Conservation (phyloP, 257 asterid genomes). For the Plantago ovata region DNA sequence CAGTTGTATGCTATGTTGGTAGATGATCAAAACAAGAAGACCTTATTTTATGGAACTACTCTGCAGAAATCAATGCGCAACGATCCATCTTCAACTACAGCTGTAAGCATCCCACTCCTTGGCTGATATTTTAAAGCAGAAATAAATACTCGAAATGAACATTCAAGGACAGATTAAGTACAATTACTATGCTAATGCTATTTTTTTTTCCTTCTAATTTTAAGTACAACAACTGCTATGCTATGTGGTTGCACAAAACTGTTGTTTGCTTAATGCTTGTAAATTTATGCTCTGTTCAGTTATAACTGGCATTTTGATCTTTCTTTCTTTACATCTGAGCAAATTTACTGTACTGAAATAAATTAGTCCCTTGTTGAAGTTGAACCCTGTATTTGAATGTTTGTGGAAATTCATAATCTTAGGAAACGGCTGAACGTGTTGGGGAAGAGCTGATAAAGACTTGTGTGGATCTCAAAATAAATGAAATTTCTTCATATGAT, state of each 20-base stretch:
- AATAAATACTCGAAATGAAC: background rate
- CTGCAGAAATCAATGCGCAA: slow-evolving; percentile 62
- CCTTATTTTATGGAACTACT: slow-evolving; percentile 72
- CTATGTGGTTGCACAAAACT: background rate
- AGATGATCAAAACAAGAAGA: slow-evolving; percentile 79
- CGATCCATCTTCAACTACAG: slow-evolving; percentile 54
- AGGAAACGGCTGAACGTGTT: slow-evolving; percentile 81
- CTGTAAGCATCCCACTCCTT: slow-evolving; percentile 35
- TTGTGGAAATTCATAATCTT: slow-evolving; percentile 11
- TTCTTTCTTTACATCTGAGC: background rate
- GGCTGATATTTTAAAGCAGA: background rate
- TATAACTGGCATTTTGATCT: background rate
- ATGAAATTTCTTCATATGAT: slow-evolving; percentile 67
- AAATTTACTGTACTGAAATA: background rate
- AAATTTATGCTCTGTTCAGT: background rate
- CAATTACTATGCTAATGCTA: too few relatives aligned
- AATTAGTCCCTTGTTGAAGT: background rate
- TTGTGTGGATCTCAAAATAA: slow-evolving; percentile 61
- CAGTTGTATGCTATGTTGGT: slow-evolving; percentile 78
- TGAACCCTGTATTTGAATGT: background rate
- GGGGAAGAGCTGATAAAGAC: slow-evolving; percentile 83
- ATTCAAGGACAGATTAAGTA: background rate
- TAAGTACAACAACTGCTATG: too few relatives aligned
- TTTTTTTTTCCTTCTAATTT: too few relatives aligned
- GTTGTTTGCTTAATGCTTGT: background rate